Evolutionary conservation across 2,329 filamentous ascomycete genomes (phyloP), one percentile per base, ranked within the genome.

Genomic region (Furcasterigmium sp.): DNA sequence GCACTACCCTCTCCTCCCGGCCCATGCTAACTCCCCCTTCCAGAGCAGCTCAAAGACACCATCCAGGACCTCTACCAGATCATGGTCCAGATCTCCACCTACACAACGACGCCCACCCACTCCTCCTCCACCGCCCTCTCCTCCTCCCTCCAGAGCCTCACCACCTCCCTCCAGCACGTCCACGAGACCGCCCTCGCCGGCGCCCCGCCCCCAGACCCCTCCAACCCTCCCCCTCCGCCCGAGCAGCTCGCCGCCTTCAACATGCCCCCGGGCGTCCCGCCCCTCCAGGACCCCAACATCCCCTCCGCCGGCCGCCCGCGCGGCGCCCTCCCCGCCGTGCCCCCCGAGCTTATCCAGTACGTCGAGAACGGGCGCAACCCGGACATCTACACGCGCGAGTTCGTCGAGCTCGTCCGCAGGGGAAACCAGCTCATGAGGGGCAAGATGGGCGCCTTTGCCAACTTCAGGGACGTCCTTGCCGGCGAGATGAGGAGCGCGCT

Each of bases 361-460:
- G 82, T 86, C 54, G 82, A 86, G 60, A 78, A 80, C 57, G 82
- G 82, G 36, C 80, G 82, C 40, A 86, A 86, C 67, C 82, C 82
- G 3, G 82, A 86, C 63, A 85, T 86, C 53, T 86, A 86, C 69
- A 86, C 82, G 43, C 73, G 82, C 55, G 82, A 86, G 67, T 85
- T 86, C 55, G 81, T 85, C 55, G 82, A 86, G 74, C 70, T 82
- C 41, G 80, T 82, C 19, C 68, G 81, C 43, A 70, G 80, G 37
- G 71, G 75, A 32, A 86, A 86, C 65, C 82, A 85, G 70, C 66
- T 82, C 48, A 73, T 83, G 67, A 72, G 75, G 53, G 82, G 82
- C 43, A 85, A 85, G 68, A 69, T 73, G 61, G 60, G 64, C 53
- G 82, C 81, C 28, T 86, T 85, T 56, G 69, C 59, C 10, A 53